These are phyloP conservation scores for Fonsecaea monophora DNA, from an alignment of 2,329 filamentous ascomycete species.

Conservation along the genomic window DNA sequence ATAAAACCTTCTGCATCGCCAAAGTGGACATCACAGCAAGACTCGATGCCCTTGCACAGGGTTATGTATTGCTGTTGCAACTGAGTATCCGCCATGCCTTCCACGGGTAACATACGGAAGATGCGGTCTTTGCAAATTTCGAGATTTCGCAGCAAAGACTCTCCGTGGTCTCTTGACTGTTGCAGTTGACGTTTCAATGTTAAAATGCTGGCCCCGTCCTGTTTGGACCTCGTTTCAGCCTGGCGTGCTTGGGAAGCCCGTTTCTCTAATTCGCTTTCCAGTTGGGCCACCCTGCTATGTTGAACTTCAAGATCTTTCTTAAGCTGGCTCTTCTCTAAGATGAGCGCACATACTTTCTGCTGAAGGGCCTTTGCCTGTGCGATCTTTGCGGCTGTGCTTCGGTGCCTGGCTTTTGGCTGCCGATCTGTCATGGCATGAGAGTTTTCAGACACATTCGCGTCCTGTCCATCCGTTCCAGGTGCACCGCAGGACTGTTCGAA, in stretches of 20 bases:
- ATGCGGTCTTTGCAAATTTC: slow-evolving; percentile 32
- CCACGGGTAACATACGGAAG: slow-evolving; percentile 24
- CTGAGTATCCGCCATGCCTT: slow-evolving; percentile 24
- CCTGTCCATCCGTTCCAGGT: not conserved
- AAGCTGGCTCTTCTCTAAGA: not conserved
- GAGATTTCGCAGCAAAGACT: slow-evolving; percentile 19
- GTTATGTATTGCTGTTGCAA: slow-evolving; percentile 16
- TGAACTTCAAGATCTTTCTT: not conserved
- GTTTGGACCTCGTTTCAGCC: not conserved
- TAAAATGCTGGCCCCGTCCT: not conserved
- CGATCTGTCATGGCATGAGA: not conserved
- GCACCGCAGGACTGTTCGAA: not conserved
- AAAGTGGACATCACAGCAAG: slow-evolving; percentile 20
- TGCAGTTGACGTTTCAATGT: not conserved
- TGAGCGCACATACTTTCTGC: not conserved
- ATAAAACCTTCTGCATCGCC: slow-evolving; percentile 7
- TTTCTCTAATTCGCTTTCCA: not conserved
- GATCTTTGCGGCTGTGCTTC: not conserved
- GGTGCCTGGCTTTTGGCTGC: not conserved
- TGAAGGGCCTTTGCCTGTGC: not conserved
- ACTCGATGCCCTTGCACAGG: slow-evolving; percentile 24
- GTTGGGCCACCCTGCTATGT: not conserved
- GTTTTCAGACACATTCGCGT: not conserved
- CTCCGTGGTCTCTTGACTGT: slow-evolving; percentile 4
- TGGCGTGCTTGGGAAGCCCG: not conserved